A percentile compares a stretch with the other conserved stretches of the same genome.
Evolutionary conservation across 495 filamentous ascomycete species (phyloP).

Genomic region (Lichina pygmaea): DNA sequence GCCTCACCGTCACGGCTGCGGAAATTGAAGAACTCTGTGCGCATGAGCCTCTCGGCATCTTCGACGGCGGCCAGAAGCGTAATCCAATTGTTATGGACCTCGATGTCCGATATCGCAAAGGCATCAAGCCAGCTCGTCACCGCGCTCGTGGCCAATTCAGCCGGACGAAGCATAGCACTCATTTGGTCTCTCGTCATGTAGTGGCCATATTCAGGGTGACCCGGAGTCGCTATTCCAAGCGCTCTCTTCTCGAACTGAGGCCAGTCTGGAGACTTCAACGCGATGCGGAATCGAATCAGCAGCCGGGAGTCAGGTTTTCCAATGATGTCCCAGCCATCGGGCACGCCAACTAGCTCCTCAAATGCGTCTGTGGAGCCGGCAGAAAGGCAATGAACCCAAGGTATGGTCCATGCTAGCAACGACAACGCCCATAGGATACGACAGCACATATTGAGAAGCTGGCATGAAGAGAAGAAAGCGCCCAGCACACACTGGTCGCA

Average conservation of each 20-base stretch:
- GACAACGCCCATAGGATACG: too few relatives aligned
- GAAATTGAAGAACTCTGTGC: slow-evolving; percentile 26
- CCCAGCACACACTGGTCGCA: too few relatives aligned
- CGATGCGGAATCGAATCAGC: slow-evolving; percentile 11
- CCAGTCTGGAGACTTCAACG: slow-evolving; percentile 7
- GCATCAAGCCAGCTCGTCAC: slow-evolving; percentile 1
- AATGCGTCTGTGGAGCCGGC: background rate
- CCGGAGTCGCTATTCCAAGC: slow-evolving; percentile 1
- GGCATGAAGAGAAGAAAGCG: too few relatives aligned
- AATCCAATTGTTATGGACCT: slow-evolving; percentile 23
- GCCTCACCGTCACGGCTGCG: slow-evolving; percentile 12
- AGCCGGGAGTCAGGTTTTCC: slow-evolving; percentile 5
- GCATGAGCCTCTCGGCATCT: slow-evolving; percentile 24
- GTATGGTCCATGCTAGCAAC: too few relatives aligned
- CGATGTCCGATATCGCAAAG: slow-evolving; percentile 5
- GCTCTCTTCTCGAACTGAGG: slow-evolving; percentile 1
- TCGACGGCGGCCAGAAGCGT: slow-evolving; percentile 21
- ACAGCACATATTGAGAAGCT: too few relatives aligned
- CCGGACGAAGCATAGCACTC: slow-evolving; percentile 8
- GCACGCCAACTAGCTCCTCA: slow-evolving; percentile 3
- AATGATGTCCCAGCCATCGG: slow-evolving; percentile 10
- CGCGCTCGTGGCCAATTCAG: background rate
- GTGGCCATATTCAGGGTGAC: slow-evolving; percentile 1
- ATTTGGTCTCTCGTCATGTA: slow-evolving; percentile 24
- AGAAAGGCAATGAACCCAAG: too few relatives aligned